Conservation (phyloP, 2,329 filamentous ascomycete species). For the Cryphonectria carpinicola region DNA sequence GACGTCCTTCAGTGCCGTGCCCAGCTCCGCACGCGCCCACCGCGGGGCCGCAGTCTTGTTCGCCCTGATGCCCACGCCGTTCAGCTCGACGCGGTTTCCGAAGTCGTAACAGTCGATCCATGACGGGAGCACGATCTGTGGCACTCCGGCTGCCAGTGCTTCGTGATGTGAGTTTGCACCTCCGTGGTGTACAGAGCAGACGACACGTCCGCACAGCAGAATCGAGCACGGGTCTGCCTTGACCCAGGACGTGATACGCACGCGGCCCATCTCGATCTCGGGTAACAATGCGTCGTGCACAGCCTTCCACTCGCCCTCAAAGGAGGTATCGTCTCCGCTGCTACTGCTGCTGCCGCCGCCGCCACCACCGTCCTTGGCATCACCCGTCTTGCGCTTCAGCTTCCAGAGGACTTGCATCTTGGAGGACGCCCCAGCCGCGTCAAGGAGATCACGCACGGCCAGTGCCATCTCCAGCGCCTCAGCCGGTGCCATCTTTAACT, state of each 20-base stretch:
- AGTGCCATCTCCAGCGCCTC: conserved; percentile 45
- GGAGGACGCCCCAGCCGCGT: conserved; percentile 31
- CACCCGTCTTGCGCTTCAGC: conserved; percentile 32
- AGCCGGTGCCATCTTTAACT: conserved; percentile 37
- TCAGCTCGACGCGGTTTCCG: conserved; percentile 46
- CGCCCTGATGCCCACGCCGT: conserved; percentile 45
- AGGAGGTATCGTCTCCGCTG: neutral
- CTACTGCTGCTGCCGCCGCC: conserved; percentile 1
- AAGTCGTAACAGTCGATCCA: conserved; percentile 55
- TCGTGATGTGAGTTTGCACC: conserved; percentile 44
- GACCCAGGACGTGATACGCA: conserved; percentile 42
- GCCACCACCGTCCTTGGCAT: conserved; percentile 14
- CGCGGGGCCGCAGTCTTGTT: conserved; percentile 31
- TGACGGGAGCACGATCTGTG: conserved; percentile 48
- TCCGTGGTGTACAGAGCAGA: conserved; percentile 46
- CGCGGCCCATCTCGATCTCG: conserved; percentile 34
- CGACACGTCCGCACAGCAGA: conserved; percentile 39
- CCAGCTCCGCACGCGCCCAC: conserved; percentile 30
- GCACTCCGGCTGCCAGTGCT: conserved; percentile 42
- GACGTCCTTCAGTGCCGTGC: conserved; percentile 26
- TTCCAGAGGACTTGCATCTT: conserved; percentile 46
- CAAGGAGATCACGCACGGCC: conserved; percentile 43
- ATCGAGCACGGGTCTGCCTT: conserved; percentile 39
- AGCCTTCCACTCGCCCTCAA: conserved; percentile 15
- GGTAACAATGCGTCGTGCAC: conserved; percentile 29